phyloP scores from a whole-genome alignment of 805 yeast species.

The Nakazawaea sp. region DNA sequence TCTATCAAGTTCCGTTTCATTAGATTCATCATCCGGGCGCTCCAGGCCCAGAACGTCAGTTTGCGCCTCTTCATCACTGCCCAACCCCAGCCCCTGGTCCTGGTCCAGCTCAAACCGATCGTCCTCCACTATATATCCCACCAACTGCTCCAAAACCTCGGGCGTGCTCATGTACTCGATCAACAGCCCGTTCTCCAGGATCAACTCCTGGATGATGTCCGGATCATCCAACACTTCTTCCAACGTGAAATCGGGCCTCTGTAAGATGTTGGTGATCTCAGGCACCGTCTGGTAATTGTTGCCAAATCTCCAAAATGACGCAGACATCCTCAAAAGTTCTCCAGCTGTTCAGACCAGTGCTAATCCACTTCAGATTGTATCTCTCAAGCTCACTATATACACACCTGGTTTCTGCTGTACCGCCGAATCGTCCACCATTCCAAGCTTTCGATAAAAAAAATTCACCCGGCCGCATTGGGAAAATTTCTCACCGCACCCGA shows the following conservation, averaged over 20 bases:
- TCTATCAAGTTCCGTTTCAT: conserved; percentile 1
- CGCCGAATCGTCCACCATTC: not conserved
- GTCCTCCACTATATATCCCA: conserved; percentile 56
- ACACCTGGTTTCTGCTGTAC: not conserved
- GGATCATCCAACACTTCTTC: conserved; percentile 68
- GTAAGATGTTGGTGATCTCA: conserved; percentile 46
- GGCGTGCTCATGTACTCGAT: conserved; percentile 78
- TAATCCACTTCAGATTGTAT: not conserved
- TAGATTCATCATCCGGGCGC: conserved; percentile 11
- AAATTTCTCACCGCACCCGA: too few species aligned
- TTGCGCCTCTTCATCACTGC: not conserved
- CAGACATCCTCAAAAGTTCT: conserved; percentile 9
- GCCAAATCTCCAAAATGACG: conserved; percentile 53
- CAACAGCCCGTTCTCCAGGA: conserved; percentile 66
- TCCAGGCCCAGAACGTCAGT: conserved; percentile 13
- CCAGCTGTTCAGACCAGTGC: not conserved
- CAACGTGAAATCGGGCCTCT: conserved; percentile 36
- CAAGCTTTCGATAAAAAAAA: too few species aligned
- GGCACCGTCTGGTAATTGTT: conserved; percentile 51
- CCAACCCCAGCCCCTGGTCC: not conserved
- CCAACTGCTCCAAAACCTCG: conserved; percentile 59
- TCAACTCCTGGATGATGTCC: conserved; percentile 64
- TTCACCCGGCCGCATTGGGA: too few species aligned
- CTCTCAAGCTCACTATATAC: not conserved
- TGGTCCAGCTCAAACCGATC: conserved; percentile 29